phyloP scores from a whole-genome alignment of 2,329 filamentous ascomycete genomes.

The Dactylellina sp. region DNA sequence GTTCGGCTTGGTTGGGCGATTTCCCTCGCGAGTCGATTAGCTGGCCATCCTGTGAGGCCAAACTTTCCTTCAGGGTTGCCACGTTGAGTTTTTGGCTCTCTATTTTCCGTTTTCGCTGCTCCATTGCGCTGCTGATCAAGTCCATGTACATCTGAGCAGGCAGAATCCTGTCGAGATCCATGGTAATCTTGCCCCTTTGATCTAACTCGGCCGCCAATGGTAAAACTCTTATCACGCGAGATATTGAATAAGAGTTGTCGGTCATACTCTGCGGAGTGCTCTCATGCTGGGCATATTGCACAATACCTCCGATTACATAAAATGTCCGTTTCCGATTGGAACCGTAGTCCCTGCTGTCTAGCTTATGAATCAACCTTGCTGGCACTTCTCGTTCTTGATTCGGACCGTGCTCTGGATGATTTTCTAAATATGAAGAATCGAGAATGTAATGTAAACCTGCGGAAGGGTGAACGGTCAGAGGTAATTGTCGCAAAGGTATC shows the following conservation, averaged over 20 bases:
- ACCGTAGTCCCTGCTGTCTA: conserved; percentile 11
- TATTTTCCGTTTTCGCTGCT: background rate
- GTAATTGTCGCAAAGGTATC: conserved; percentile 54
- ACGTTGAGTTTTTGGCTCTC: conserved; percentile 5
- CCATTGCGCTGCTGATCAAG: conserved; percentile 1
- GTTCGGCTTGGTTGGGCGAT: background rate
- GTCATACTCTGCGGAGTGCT: background rate
- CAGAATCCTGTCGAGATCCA: conserved; percentile 37
- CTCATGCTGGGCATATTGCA: conserved; percentile 38
- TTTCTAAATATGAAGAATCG: conserved; percentile 56
- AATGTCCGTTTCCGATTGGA: conserved; percentile 24
- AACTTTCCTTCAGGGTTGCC: conserved; percentile 5
- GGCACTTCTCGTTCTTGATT: conserved; percentile 25
- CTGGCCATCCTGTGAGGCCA: background rate
- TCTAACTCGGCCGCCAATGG: conserved; percentile 31
- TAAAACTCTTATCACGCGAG: conserved; percentile 29
- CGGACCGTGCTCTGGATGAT: conserved; percentile 57
- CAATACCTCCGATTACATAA: conserved; percentile 44
- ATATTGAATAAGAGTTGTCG: conserved; percentile 25
- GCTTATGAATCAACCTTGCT: conserved; percentile 40
- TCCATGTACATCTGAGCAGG: conserved; percentile 16
- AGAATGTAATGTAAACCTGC: conserved; percentile 60
- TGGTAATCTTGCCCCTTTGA: conserved; percentile 35
- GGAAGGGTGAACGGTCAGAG: conserved; percentile 58
- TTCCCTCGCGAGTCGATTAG: conserved; percentile 30